Evolutionary conservation across 163 green algal genomes (phyloP).

Genomic region (Chlorella variabilis): DNA sequence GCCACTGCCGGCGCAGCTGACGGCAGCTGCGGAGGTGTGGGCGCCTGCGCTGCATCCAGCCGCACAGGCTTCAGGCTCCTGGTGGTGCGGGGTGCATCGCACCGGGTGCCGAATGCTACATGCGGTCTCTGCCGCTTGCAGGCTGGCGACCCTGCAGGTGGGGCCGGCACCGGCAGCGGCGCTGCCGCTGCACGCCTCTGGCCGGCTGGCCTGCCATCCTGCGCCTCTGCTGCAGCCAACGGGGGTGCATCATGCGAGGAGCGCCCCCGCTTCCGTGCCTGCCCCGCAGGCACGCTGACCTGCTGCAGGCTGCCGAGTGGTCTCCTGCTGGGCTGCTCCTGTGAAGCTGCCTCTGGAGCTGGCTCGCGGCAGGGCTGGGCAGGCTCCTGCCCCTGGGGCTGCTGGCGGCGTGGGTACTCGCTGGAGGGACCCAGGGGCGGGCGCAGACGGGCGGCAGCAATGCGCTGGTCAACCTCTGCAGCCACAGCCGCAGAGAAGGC

Average conservation of each 20-base stretch:
- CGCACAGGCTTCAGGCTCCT: background rate
- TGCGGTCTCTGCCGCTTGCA: slow-evolving; percentile 26
- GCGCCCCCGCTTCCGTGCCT: slow-evolving; percentile 8
- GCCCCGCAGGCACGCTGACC: background rate
- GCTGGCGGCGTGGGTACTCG: background rate
- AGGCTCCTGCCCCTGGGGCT: background rate
- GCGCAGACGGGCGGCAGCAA: slow-evolving; percentile 4
- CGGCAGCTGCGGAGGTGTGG: slow-evolving; percentile 6
- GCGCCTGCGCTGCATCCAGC: background rate
- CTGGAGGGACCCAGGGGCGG: background rate
- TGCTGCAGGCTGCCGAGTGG: slow-evolving; percentile 12
- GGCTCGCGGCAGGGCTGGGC: background rate
- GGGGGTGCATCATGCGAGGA: background rate
- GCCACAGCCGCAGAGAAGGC: slow-evolving; percentile 11
- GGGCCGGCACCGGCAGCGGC: background rate
- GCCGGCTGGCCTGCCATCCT: no score
- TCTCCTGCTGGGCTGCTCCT: background rate
- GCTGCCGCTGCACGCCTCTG: background rate
- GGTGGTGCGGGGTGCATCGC: background rate
- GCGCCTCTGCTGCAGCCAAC: no score
- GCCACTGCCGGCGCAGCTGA: background rate
- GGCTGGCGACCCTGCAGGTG: background rate
- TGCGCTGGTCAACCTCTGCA: slow-evolving; percentile 20
- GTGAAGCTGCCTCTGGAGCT: background rate
- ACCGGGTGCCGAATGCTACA: slow-evolving; percentile 22